Evolutionary conservation across 1,139 yeast genomes (phyloP), one percentile per base, ranked within the genome.

Genomic region (Torulaspora pretoriensis): DNA sequence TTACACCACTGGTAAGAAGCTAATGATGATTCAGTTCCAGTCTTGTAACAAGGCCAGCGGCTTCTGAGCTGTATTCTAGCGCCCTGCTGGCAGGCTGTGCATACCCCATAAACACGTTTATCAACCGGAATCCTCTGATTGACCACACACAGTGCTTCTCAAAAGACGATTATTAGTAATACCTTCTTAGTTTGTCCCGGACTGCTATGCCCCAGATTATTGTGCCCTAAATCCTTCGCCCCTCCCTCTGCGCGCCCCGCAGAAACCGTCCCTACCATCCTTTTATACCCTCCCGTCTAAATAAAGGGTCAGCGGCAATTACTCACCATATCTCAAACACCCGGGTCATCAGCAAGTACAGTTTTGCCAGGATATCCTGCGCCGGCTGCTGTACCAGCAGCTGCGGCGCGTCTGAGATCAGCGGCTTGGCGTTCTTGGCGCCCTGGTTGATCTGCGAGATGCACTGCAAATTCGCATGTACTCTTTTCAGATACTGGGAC

Each of bases 391-490:
- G 60, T 12, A 52, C 48, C 24, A 55, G 46, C 23, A 48, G 45
- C 22, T 59, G 59, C 12, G 65, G 65, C 2, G 62, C 54, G 9
- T 59, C 63, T 32, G 60, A 40, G 3, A 63, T 56, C 26, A 53
- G 35, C 2, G 67, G 67, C 40, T 57, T 61, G 4, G 60, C 56
- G 22, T 46, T 46, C 9, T 37, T 38, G n/a, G 49, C 38, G 27
- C 66, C 67, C 40, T 61, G 65, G 48, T 63, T 63, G 25, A 63
- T 54, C 46, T 59, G 64, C 9, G 67, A 62, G 16, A 63, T 61
- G 45, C 67, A 61, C 38, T 63, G 67, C 39, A 63, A 45, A 44
- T 63, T 63, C 9, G 67, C 60, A 50, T 63, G 67, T 5, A 63
- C 63, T 27, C 67, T 45, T 42, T 60, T 59, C 43, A 62, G 45